Evolutionary conservation across 2,329 filamentous ascomycete species (phyloP), one percentile per base, ranked within the genome.

Genomic region (Venturia effusa): DNA sequence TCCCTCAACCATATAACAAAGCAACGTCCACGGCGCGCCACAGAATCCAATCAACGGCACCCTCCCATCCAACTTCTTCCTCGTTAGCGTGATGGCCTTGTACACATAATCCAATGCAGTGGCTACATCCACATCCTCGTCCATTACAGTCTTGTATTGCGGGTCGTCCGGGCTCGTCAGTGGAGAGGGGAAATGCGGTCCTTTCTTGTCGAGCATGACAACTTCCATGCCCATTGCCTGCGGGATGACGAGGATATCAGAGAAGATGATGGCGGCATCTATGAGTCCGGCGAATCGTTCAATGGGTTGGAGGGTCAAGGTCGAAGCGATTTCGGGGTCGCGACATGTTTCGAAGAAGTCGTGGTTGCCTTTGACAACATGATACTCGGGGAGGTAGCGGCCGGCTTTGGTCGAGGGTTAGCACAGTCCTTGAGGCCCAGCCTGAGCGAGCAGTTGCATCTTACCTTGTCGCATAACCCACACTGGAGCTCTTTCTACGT

Each of bases 381-480:
- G 94, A 76, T 99, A 99, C 77, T 99, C 94, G 67, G 93, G 94
- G 27, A 99, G 89, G 75, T 99, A 99, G 70, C 94, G 89, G 66
- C 94, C 94, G 72, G 94, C 94, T 96, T 68, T 64, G 43, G 22
- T 57, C 63, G 67, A 17, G 22, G 45, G 43, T 63, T 55, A 66
- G 59, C 64, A 11, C 66, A 45, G 60, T 22, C n/a, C 19, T n/a
- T 6, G 30, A 6, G 2, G 19, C 8, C n/a, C n/a, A n/a, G n/a
- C n/a, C n/a, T n/a, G 19, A 30, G 22, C 19, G 10, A 15, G 17
- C 30, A 30, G 59, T 27, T 45, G 59, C 32, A 63, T 70, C 76
- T 75, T 81, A 93, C 92, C 92, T 86, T 99, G 94, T 77, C 94
- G 89, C 94, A 99, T 99, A 74, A 99, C 92, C 94, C 94, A 99